Percentiles rank a stretch among this genome's conserved stretches.
Conservation (phyloP, 225 moss, liverwort and hornwort genomes). For the Polytrichum formosum region DNA sequence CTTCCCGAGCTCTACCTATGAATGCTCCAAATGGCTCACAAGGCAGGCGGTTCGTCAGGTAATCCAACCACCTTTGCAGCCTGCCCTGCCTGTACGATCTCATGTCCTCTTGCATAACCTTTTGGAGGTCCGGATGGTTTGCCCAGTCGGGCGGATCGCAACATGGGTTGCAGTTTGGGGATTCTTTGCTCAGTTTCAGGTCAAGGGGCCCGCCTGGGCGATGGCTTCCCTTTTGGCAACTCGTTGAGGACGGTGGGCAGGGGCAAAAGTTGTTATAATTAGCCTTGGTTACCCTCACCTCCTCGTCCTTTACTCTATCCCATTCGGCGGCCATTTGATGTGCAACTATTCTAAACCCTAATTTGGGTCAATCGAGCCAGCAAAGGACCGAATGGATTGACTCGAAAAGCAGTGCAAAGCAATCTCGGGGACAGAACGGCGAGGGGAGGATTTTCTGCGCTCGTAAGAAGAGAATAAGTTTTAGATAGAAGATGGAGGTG, state of each 20-base stretch:
- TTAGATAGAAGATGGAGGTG: too few species aligned
- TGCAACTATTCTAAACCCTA: too few species aligned
- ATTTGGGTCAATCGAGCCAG: too few species aligned
- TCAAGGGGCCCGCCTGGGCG: neutral
- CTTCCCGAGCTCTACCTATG: conserved; percentile 8
- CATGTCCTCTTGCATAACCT: conserved; percentile 15
- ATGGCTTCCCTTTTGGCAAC: neutral
- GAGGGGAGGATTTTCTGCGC: too few species aligned
- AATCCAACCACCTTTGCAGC: conserved; percentile 25
- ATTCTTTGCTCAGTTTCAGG: neutral
- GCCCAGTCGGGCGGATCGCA: neutral
- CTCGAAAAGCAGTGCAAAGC: too few species aligned
- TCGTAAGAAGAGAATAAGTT: too few species aligned
- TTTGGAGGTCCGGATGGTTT: conserved; percentile 8
- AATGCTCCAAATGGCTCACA: conserved; percentile 19
- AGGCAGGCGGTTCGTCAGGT: conserved; percentile 5
- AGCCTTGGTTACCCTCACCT: too few species aligned
- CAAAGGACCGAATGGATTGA: too few species aligned
- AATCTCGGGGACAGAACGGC: too few species aligned
- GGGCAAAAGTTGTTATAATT: too few species aligned
- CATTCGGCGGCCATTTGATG: too few species aligned
- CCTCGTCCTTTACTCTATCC: too few species aligned
- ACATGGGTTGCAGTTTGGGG: conserved; percentile 10
- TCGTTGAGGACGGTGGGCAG: neutral
- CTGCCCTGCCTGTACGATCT: conserved; percentile 12